Conservation (phyloP, 2,329 filamentous ascomycete genomes). For the Triangularia verruculosa region DNA sequence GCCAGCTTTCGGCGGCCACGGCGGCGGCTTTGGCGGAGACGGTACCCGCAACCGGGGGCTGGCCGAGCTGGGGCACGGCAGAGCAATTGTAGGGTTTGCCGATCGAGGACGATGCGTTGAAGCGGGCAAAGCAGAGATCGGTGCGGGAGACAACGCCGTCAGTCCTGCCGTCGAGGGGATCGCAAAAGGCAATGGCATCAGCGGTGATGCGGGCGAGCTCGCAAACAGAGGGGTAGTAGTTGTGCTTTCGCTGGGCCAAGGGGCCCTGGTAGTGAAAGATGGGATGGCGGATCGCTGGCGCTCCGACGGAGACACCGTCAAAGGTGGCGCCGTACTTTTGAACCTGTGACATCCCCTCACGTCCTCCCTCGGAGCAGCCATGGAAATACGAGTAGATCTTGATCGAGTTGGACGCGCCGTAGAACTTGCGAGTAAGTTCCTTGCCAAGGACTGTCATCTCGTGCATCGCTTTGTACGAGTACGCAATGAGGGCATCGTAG, state of each 20-base stretch:
- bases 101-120: slow-evolving; percentile 44
- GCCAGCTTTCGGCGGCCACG: slow-evolving; percentile 34
- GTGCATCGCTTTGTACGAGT: slow-evolving; percentile 48
- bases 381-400: slow-evolving; percentile 45
- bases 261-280: slow-evolving; percentile 41
- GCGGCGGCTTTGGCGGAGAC: slow-evolving; percentile 24
- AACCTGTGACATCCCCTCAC: slow-evolving; percentile 48
- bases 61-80: slow-evolving; percentile 1
- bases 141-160: slow-evolving; percentile 27
- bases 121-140: slow-evolving; percentile 39
- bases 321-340: slow-evolving; percentile 40
- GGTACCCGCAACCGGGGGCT: slow-evolving; percentile 8
- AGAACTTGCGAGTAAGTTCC: slow-evolving; percentile 41
- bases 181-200: slow-evolving; percentile 23
- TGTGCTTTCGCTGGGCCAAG: slow-evolving; percentile 37
- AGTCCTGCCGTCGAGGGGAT: slow-evolving; percentile 23
- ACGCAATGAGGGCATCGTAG: slow-evolving; percentile 49
- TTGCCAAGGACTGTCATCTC: slow-evolving; percentile 51
- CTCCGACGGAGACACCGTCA: slow-evolving; percentile 45
- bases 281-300: slow-evolving; percentile 46
- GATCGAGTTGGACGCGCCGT: slow-evolving; percentile 27
- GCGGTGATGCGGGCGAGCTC: slow-evolving; percentile 27
- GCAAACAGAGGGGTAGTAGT: slow-evolving; percentile 39
- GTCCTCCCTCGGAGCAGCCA: slow-evolving; percentile 47
- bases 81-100: slow-evolving; percentile 39